A percentile compares a stretch with the other conserved stretches of the same genome.
Evolutionary conservation across 768 basidiomycete genomes (phyloP).

Genomic region (Russula abietina): DNA sequence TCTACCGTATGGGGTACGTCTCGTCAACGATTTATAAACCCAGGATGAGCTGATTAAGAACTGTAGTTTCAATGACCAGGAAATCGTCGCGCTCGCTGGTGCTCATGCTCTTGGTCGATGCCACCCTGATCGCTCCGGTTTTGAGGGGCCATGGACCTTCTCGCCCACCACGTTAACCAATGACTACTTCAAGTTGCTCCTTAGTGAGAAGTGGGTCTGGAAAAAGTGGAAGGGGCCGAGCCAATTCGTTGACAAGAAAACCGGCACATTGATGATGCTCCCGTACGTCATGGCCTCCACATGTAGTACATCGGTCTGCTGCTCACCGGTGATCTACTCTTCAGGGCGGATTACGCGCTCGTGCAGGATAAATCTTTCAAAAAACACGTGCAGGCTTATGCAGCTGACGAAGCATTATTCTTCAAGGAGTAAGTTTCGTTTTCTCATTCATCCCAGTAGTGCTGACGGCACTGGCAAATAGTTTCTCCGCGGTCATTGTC

Average conservation of each 20-base stretch:
- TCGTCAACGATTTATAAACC: neutral
- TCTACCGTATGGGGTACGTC: constrained; percentile 78
- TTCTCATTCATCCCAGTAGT: neutral
- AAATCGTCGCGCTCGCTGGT: constrained; percentile 91
- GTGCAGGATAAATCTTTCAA: constrained; percentile 89
- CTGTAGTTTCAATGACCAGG: constrained; percentile 85
- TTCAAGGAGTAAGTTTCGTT: constrained; percentile 77
- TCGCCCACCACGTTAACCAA: constrained; percentile 85
- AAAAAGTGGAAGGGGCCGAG: constrained; percentile 92
- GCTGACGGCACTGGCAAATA: constrained; percentile 31
- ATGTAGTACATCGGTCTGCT: neutral
- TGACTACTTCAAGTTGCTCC: constrained; percentile 79
- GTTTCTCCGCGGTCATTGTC: constrained; percentile 75
- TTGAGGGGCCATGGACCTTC: constrained; percentile 93
- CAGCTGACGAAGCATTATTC: constrained; percentile 77
- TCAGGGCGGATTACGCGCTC: constrained; percentile 81
- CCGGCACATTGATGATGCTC: constrained; percentile 88
- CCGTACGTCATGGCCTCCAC: constrained; percentile 49
- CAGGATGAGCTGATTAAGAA: neutral
- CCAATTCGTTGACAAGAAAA: constrained; percentile 90
- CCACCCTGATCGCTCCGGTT: constrained; percentile 76
- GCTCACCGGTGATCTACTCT: neutral
- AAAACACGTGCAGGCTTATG: constrained; percentile 82
- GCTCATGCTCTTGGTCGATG: constrained; percentile 96
- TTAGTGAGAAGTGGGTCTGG: constrained; percentile 93